Base-by-base conservation (phyloP, 164 flowering plant genomes). In the Chimonanthus salicifolius region DNA sequence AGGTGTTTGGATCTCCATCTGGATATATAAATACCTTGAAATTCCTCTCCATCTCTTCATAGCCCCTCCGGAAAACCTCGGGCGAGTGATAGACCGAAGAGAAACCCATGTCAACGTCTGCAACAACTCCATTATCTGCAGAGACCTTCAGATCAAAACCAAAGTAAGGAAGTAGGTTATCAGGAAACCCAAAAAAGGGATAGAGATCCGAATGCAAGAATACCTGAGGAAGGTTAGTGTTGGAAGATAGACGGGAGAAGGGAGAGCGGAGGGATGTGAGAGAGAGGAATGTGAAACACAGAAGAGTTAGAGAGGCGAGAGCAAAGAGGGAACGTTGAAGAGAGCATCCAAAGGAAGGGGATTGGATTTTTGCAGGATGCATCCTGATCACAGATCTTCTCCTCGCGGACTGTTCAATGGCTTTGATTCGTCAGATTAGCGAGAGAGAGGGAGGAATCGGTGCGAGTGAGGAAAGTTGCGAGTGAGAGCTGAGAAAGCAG, bases 1-100 rank as follows among this genome's bases (percentile, higher is more conserved):
- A 95, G 3, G 98, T 93, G 2, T 92, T 88, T 16, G 92, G 88
- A 82, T 93, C 98, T 11, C 99, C 99, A 66, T 95, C 98, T 0
- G 94, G 90, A 74, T 95, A 93, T n/a, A 93, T 84, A 70, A 76
- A 95, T 71, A 93, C 94, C 90, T 87, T 95, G 82, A 93, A 95
- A 20, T 80, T 81, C 84, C 76, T 81, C 86, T 89, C 91, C 99
- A 95, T 95, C 66, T 80, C 91, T 43, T 64, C 90, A 71, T 87
- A 93, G 73, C 86, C 88, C 81, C 89, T 49, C 69, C 76, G 58
- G 72, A 93, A 94, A 20, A 89, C 78, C 78, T 85, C 83, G 68
- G 94, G 87, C 4, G 77, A 83, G 65, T 95, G 98, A 75, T 86
- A 95, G 3, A 88, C 72, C 21, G 89, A 87, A 43, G 87, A 60